A percentile compares a stretch with the other conserved stretches of the same genome.
Evolutionary conservation across 2,329 filamentous ascomycete species (phyloP).

Genomic region (Colletotrichum ledebouriae): DNA sequence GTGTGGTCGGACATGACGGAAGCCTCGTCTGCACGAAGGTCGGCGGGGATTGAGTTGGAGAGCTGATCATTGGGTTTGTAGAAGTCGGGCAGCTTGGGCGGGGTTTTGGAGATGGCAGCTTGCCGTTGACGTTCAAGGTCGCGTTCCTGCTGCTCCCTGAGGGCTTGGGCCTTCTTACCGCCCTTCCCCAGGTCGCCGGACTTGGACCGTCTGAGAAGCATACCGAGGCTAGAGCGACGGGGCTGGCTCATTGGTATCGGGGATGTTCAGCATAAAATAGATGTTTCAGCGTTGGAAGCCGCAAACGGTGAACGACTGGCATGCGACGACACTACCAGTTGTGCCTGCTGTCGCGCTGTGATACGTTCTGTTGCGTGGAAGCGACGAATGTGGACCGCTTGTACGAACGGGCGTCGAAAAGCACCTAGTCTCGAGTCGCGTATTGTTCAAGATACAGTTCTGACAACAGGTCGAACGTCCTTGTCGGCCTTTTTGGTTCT

Average conservation of each 20-base stretch:
- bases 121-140: conserved; percentile 66
- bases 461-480: background rate
- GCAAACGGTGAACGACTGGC: conserved; percentile 27
- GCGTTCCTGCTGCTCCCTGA: conserved; percentile 56
- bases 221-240: conserved; percentile 63
- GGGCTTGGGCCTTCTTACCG: conserved; percentile 70
- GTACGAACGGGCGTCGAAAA: conserved; percentile 14
- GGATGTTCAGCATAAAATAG: conserved; percentile 37
- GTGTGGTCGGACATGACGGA: conserved; percentile 68
- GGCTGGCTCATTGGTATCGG: conserved; percentile 52
- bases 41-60: conserved; percentile 62
- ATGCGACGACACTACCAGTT: conserved; percentile 27
- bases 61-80: conserved; percentile 62
- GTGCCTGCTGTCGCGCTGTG: conserved; percentile 34
- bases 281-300: conserved; percentile 37
- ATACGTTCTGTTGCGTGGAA: conserved; percentile 17
- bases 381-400: conserved; percentile 19
- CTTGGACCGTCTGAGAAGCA: conserved; percentile 77
- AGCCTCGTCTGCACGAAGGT: conserved; percentile 73
- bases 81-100: conserved; percentile 67
- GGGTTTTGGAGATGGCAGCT: conserved; percentile 59
- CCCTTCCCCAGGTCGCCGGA: conserved; percentile 74
- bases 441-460: background rate
- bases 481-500: conserved; percentile 2
- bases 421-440: conserved; percentile 2